Base-by-base conservation (phyloP, 306 rosid genomes). In the Pyrus pyrifolia region DNA sequence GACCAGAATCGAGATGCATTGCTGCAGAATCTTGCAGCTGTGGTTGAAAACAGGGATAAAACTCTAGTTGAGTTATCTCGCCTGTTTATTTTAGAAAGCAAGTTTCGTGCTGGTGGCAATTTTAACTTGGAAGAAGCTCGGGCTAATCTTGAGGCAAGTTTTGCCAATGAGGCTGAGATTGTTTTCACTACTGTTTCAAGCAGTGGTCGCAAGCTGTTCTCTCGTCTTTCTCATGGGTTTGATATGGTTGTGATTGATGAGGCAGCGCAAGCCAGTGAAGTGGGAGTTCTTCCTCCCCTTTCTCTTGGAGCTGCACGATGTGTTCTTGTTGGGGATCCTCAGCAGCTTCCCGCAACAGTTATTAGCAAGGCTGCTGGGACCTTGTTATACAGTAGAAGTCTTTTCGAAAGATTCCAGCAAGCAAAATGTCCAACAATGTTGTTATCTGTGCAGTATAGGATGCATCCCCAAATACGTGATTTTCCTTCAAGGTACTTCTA, bases 301-400 rank as follows among this genome's bases (percentile, higher is more conserved):
- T 80, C 99, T 45, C 97, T 92, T 76, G 99, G 99, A 68, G 99
- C 97, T 73, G 97, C 99, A 38, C 84, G 99, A 13, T 95, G 99
- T 76, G 99, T 95, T 85, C 97, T 95, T 70, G 97, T 95, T 68
- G 99, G 99, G 84, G 99, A 95, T 86, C 99, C 99, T 65, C 99
- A 95, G 85, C 97, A 95, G 87, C 99, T 92, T 81, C 99, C 99
- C 38, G 97, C 99, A 14, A 95, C 97, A 27, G 99, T 95, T 81
- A 95, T 95, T 73, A 95, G 99, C 87, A 95, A 95, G 93, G 99
- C 99, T 27, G 97, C 99, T 33, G 99, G 99, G 75, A 95, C 97
- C 57, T 83, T 95, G 90, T 83, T 95, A 83, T 95, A 95, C 72
- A 95, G 97, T 83, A 87, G 99, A 79, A 95, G 99, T 80, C 97